Evolutionary conservation across 306 rosid genomes (phyloP), one percentile per base, ranked within the genome.

Genomic region (Glycine latifolia): DNA sequence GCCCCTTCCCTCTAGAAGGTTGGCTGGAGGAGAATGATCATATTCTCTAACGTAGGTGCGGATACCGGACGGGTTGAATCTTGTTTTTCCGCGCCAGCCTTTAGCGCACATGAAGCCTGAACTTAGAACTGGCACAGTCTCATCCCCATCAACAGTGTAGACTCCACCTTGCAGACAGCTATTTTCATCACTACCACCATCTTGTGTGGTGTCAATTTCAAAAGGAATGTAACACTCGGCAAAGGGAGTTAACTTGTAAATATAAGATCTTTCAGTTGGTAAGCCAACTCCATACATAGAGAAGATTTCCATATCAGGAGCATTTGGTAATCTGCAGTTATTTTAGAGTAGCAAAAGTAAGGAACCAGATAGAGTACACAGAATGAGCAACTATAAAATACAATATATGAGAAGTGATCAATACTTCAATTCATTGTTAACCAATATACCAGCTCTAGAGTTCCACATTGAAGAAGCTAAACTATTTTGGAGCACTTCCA

Each of bases 81-180:
- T 80, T 47, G 98, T 94, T 84, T 86, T 91, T 20, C 94, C 92
- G 0, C 95, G 93, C 97, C 97, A 94, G 47, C 87, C 97, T 87
- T 90, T 94, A 3, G 93, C 93, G 73, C 92, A 93, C 97, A 93
- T 93, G 92, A 68, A 93, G 61, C 98, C 98, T 37, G 98, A 83
- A 83, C 97, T 94, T 67, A 91, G 84, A 75, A 82, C 90, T 16
- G 98, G 98, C 83, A 94, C 98, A 4, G 97, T 94, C 86, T 94
- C 98, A 16, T 94, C 97, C n/a, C 97, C 97, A 0, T 90, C 94
- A 15, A 88, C 91, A 2, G 89, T 85, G 73, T 89, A 89, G 7
- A 94, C 98, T 79, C 98, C 98, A 20, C 84, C 98, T 41, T 79
- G 85, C 71, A 93, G 81, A 78, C 93, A 87, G 49, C 89, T 84